These are phyloP conservation scores for Anisodus tanguticus DNA, from an alignment of 257 asterid species.

Conservation along the genomic window DNA sequence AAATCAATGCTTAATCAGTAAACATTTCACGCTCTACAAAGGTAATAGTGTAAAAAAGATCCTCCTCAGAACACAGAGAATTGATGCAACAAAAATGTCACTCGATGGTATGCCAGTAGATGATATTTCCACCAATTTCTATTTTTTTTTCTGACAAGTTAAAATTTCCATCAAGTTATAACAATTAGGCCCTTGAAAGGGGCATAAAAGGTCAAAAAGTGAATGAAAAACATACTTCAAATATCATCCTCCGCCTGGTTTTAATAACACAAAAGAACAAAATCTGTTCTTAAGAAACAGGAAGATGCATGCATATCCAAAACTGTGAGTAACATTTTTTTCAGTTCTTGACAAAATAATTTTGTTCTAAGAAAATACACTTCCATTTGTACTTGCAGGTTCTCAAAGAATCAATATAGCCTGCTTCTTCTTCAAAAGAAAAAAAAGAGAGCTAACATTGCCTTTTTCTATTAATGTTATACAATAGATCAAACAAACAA, in stretches of 20 bases:
- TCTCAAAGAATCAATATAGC: not conserved
- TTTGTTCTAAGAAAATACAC: not conserved
- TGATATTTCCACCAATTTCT: not conserved
- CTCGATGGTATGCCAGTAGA: not conserved
- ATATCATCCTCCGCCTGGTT: not conserved
- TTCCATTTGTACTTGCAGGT: not conserved
- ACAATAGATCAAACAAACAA: not conserved
- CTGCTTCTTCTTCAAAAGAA: not conserved
- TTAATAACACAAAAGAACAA: not conserved
- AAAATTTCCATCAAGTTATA: not conserved
- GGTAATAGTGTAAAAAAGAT: not conserved
- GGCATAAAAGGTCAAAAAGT: not conserved
- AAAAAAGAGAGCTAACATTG: not conserved
- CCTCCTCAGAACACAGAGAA: conserved; percentile 11
- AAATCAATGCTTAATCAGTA: conserved; percentile 31
- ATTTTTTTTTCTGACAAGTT: not conserved
- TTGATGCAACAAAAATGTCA: conserved; percentile 19
- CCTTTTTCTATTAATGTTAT: not conserved
- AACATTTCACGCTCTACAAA: not conserved
- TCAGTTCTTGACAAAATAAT: not conserved
- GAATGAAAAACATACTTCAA: not conserved
- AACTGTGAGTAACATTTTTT: not conserved
- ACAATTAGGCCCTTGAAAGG: not conserved
- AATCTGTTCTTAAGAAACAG: not conserved
- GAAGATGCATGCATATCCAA: conserved; percentile 15